phyloP scores from a whole-genome alignment of 305 asterid species.

The Ilex paraguariensis region DNA sequence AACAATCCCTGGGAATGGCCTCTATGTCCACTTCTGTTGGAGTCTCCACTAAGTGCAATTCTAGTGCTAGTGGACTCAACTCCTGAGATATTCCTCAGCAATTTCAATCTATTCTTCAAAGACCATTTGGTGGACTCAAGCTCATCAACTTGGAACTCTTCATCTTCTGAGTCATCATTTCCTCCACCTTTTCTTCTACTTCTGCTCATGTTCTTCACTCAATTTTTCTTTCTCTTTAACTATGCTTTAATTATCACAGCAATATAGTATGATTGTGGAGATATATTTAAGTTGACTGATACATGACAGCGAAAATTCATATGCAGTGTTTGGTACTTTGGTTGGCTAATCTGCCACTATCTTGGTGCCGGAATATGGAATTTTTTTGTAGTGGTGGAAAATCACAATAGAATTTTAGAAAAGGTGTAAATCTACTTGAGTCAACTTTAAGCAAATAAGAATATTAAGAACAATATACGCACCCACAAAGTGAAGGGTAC shows the following conservation, averaged over 20 bases:
- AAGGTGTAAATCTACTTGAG: background rate
- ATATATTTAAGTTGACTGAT: no score
- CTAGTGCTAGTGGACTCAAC: constrained; percentile 10
- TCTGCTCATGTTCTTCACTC: constrained; percentile 20
- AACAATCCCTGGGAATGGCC: constrained; percentile 23
- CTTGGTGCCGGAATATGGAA: background rate
- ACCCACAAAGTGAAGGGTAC: no score
- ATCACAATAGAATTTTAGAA: background rate
- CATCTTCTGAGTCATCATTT: constrained; percentile 29
- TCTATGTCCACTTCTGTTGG: constrained; percentile 4
- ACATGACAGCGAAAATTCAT: background rate
- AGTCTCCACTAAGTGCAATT: constrained; percentile 4
- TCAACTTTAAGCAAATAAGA: no score
- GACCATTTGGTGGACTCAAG: constrained; percentile 17
- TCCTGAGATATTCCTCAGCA: constrained; percentile 20
- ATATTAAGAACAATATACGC: no score
- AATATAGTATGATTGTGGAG: no score
- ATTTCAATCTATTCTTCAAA: constrained; percentile 29
- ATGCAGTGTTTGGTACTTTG: background rate
- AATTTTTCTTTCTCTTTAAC: no score
- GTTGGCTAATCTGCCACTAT: background rate
- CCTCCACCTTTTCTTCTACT: constrained; percentile 14
- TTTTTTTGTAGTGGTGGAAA: constrained; percentile 11
- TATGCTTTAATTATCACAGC: no score
- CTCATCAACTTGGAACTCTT: constrained; percentile 29